A percentile compares a stretch with the other conserved stretches of the same genome.
phyloP scores from a whole-genome alignment of 140 eudicot species.

The Erigeron philadelphicus region DNA sequence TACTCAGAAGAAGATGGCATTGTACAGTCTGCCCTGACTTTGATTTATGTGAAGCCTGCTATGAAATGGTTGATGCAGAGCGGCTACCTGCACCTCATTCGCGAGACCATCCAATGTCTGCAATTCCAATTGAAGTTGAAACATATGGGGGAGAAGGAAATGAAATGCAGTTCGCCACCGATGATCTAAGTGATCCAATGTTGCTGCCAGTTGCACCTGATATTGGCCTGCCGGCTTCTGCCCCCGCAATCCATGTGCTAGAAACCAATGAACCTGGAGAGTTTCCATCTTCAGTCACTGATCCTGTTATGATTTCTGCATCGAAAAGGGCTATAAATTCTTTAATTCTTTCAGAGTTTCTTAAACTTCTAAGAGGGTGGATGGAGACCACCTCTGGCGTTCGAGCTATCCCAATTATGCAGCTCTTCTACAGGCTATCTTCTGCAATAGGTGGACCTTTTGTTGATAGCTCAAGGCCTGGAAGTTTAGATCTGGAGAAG shows the following conservation, averaged over 20 bases:
- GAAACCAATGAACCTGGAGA: constrained; percentile 70
- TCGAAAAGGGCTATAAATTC: constrained; percentile 95
- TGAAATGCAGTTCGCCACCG: constrained; percentile 75
- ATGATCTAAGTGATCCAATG: constrained; percentile 59
- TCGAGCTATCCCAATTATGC: constrained; percentile 90
- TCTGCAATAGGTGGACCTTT: constrained; percentile 99
- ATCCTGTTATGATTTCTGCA: constrained; percentile 90
- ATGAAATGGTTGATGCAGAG: constrained; percentile 88
- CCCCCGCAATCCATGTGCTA: constrained; percentile 72
- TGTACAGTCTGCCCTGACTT: constrained; percentile 98
- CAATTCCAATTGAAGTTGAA: constrained; percentile 91
- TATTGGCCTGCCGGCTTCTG: constrained; percentile 49
- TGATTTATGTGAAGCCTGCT: constrained; percentile 96
- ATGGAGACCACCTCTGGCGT: constrained; percentile 86
- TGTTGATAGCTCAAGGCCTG: constrained; percentile 65
- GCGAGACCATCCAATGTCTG: constrained; percentile 96
- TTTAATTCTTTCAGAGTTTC: constrained; percentile 74
- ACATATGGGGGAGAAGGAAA: constrained; percentile 72
- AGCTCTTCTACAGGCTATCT: constrained; percentile 86
- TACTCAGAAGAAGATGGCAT: constrained; percentile 92
- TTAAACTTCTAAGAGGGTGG: constrained; percentile 86
- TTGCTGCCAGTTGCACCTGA: constrained; percentile 62
- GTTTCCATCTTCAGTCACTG: constrained; percentile 57
- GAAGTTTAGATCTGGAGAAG: constrained; percentile 73
- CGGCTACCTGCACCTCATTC: constrained; percentile 97